Conservation (phyloP, 176 grass and related monocot genomes). For the Carex kokanica region DNA sequence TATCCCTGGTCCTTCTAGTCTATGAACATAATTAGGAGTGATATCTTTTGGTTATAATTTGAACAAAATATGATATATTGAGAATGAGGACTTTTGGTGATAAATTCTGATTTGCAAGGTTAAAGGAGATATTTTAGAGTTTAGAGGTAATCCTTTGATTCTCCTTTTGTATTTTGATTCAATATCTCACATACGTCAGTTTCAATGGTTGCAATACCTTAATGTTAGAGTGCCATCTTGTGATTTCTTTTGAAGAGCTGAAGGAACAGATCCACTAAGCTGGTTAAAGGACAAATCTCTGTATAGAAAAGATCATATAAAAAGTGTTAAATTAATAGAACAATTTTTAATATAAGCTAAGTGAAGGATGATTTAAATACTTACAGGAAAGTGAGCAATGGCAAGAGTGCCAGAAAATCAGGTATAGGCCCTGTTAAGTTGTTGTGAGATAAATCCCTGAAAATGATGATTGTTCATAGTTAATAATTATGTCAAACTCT, state of each 20-base stretch:
- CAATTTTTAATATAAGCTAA: not conserved
- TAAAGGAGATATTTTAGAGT: not conserved
- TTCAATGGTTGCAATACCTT: slow-evolving; percentile 32
- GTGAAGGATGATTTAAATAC: not conserved
- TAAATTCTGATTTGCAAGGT: slow-evolving; percentile 3
- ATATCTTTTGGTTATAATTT: not conserved
- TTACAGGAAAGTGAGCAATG: slow-evolving; percentile 48
- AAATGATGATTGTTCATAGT: not conserved
- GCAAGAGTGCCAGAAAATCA: slow-evolving; percentile 38
- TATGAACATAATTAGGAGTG: not conserved
- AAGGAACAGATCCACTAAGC: slow-evolving; percentile 39
- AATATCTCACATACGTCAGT: not conserved
- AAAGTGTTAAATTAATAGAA: not conserved
- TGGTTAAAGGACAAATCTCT: slow-evolving; percentile 50
- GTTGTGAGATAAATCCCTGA: slow-evolving; percentile 63
- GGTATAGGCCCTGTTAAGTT: slow-evolving; percentile 51
- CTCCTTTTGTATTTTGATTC: not conserved
- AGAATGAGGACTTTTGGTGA: not conserved
- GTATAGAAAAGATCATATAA: not conserved
- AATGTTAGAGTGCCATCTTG: slow-evolving; percentile 34
- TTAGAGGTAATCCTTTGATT: not conserved
- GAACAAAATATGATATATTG: not conserved
- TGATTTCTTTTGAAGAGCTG: slow-evolving; percentile 41
- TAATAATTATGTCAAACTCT: not conserved
- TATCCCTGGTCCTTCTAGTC: not conserved